Evolutionary conservation across 805 yeast genomes (phyloP).

Genomic region (Diddensiella santjacobensis): DNA sequence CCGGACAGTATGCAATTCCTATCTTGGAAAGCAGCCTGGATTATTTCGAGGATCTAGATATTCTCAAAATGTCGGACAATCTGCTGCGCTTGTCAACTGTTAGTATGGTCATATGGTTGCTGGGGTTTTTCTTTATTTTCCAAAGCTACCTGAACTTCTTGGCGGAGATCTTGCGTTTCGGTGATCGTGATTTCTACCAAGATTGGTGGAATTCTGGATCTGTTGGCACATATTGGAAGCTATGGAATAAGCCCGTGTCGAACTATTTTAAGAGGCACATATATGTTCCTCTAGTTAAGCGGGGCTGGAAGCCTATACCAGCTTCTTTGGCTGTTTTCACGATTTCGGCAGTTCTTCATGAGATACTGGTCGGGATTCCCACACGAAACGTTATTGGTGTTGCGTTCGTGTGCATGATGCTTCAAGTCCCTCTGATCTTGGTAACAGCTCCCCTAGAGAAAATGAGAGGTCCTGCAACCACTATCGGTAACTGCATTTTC

Average conservation of each 20-base stretch:
- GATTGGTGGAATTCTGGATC: slow-evolving; percentile 53
- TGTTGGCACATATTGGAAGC: slow-evolving; percentile 45
- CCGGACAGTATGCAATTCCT: slow-evolving; percentile 42
- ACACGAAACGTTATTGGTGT: slow-evolving; percentile 46
- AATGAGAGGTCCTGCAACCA: slow-evolving; percentile 38
- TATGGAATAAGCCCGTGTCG: slow-evolving; percentile 45
- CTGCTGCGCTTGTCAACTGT: slow-evolving; percentile 39
- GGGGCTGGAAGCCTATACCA: slow-evolving; percentile 30
- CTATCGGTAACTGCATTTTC: slow-evolving; percentile 44
- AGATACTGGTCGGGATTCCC: slow-evolving; percentile 44
- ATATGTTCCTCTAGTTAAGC: slow-evolving; percentile 38
- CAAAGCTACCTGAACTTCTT: slow-evolving; percentile 41
- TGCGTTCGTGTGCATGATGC: slow-evolving; percentile 42
- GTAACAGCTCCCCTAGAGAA: slow-evolving; percentile 42
- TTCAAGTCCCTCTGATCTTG: slow-evolving; percentile 41
- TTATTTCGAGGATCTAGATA: slow-evolving; percentile 28
- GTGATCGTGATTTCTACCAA: slow-evolving; percentile 44
- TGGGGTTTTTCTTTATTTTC: slow-evolving; percentile 41
- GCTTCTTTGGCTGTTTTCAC: slow-evolving; percentile 40
- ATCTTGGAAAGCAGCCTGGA: slow-evolving; percentile 36
- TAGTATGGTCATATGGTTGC: slow-evolving; percentile 42
- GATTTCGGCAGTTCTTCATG: slow-evolving; percentile 45
- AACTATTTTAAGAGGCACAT: slow-evolving; percentile 43
- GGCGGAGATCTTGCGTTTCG: slow-evolving; percentile 44
- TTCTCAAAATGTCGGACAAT: slow-evolving; percentile 33